Evolutionary conservation across 768 basidiomycete species (phyloP), one percentile per base, ranked within the genome.

Genomic region (Trichaptum fuscoviolaceum): DNA sequence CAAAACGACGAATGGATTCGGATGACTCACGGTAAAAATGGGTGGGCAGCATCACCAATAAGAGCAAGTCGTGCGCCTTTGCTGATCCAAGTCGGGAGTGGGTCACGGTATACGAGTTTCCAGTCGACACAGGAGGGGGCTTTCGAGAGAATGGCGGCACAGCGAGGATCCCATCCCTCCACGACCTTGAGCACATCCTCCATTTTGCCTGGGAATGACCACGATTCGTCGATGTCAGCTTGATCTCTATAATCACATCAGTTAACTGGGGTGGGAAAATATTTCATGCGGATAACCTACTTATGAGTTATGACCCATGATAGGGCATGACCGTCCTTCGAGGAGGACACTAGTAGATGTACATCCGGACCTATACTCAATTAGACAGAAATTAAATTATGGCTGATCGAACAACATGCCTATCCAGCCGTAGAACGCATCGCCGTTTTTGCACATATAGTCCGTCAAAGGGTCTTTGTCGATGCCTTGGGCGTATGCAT

Each of bases 31-130:
- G 77, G 77, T 3, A 78, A 68, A 6, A 75, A 75, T 0, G 77
- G 73, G 69, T 81, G 80, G 42, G 76, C 78, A 1, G 78, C 75
- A 62, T 80, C 79, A 15, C 78, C 79, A 20, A 78, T 66, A 35
- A 78, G 71, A 10, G 77, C 76, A 9, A 76, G 67, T 35, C 73
- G 69, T 2, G 73, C 71, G 20, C 74, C 73, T 26, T 36, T 26
- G 36, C 27, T 34, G 20, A 82, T 71, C 81, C 80, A 83, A 9
- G 73, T 75, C 35, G 71, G 71, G 10, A 80, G 71, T 10, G 77
- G 78, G 30, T 71, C 68, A 68, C 81, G 80, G 9, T 80, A 71
- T 34, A 76, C 68, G 25, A 81, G 70, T 69, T 79, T 79, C 80
- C 80, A 78, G 63, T 81, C 81, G 42, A 63, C 24, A 20, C 63